Evolutionary conservation across 768 basidiomycete species (phyloP).

Genomic region (Leccinellum albellum): DNA sequence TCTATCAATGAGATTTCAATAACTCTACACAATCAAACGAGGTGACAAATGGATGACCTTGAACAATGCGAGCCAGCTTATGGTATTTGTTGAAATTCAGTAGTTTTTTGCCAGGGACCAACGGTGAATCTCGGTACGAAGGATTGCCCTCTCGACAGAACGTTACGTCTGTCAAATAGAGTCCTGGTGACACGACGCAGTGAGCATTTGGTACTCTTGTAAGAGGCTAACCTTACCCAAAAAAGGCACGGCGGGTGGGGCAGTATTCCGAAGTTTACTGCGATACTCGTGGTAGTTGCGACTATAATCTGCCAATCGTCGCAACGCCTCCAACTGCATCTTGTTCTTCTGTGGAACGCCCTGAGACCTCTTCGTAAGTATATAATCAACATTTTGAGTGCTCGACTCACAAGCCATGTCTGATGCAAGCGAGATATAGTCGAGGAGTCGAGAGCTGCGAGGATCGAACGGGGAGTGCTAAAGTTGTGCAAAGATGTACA

Average conservation of each 20-base stretch:
- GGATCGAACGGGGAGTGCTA: constrained; percentile 86
- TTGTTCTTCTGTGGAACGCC: constrained; percentile 84
- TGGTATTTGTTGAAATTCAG: constrained; percentile 98
- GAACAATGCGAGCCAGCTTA: constrained; percentile 81
- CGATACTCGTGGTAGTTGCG: constrained; percentile 93
- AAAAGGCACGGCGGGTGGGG: constrained; percentile 92
- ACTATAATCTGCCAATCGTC: constrained; percentile 86
- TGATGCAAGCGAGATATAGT: constrained; percentile 89
- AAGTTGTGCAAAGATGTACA: constrained; percentile 83
- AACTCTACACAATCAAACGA: not conserved
- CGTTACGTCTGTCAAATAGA: constrained; percentile 89
- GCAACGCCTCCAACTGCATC: constrained; percentile 68
- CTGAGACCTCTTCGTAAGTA: constrained; percentile 38
- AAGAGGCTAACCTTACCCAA: constrained; percentile 52
- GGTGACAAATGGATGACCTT: constrained; percentile 45
- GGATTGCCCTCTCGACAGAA: constrained; percentile 96
- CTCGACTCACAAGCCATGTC: constrained; percentile 82
- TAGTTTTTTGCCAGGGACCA: constrained; percentile 70
- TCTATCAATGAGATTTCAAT: constrained; percentile 40
- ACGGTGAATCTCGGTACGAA: constrained; percentile 74
- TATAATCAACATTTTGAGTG: not conserved
- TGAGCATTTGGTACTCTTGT: constrained; percentile 5
- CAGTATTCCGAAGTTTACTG: constrained; percentile 77
- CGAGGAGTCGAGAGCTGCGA: constrained; percentile 93
- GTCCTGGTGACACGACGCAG: constrained; percentile 41